A percentile compares a stretch with the other conserved stretches of the same genome.
phyloP scores from a whole-genome alignment of 2,329 filamentous ascomycete genomes.

The Microsporum ferrugineum region DNA sequence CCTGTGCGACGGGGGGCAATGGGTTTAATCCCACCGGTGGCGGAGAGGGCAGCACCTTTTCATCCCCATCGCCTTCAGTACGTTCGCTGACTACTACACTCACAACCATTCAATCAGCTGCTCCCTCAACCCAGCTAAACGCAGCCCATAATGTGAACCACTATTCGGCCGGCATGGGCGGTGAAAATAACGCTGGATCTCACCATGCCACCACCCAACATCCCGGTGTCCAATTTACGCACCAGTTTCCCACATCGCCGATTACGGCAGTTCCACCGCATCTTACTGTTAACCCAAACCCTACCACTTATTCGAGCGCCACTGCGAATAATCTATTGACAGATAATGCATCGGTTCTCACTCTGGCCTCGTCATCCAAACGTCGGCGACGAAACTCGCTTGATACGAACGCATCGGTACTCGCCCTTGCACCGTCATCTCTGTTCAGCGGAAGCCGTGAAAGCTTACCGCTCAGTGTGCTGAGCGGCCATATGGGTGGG shows the following conservation, averaged over 20 bases:
- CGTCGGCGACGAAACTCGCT: constrained; percentile 51
- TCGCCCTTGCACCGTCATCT: constrained; percentile 51
- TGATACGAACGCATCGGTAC: constrained; percentile 55
- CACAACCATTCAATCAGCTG: constrained; percentile 54
- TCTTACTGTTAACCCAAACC: constrained; percentile 36
- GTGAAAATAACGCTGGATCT: constrained; percentile 16
- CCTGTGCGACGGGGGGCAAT: constrained; percentile 54
- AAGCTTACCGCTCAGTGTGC: constrained; percentile 50
- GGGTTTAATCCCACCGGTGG: constrained; percentile 54
- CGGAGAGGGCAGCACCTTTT: constrained; percentile 57
- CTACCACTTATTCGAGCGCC: constrained; percentile 48
- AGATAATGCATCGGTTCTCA: constrained; percentile 55
- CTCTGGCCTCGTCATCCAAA: constrained; percentile 54
- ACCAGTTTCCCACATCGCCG: constrained; percentile 49
- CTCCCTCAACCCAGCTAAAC: constrained; percentile 40
- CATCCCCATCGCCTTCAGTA: constrained; percentile 53
- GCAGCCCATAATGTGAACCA: constrained; percentile 20
- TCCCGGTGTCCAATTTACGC: constrained; percentile 42
- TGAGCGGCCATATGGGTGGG: constrained; percentile 41
- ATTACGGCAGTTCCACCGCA: constrained; percentile 52
- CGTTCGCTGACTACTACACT: constrained; percentile 54
- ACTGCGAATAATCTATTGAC: constrained; percentile 54
- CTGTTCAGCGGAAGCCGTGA: constrained; percentile 54
- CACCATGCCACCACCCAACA: constrained; percentile 27
- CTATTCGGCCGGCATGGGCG: constrained; percentile 1